A percentile compares a stretch with the other conserved stretches of the same genome.
phyloP scores from a whole-genome alignment of 2,329 filamentous ascomycete species.

The Trichoderma citrinoviride region DNA sequence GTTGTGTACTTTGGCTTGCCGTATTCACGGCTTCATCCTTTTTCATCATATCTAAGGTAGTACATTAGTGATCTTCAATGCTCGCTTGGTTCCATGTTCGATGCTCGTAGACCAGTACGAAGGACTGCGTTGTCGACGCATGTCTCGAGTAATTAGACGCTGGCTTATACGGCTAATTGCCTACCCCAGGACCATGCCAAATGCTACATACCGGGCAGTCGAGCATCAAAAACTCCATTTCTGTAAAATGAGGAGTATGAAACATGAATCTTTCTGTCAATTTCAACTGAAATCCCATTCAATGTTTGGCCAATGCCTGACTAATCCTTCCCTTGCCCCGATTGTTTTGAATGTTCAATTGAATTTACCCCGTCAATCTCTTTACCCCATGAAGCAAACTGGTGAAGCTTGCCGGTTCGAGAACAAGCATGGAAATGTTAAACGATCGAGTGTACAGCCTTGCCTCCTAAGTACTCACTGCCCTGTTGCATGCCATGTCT shows the following conservation, averaged over 20 bases:
- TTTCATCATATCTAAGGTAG: no score
- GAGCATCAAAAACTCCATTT: constrained; percentile 7
- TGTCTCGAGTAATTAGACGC: background rate
- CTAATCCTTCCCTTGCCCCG: background rate
- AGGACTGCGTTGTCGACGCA: no score
- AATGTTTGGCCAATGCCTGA: background rate
- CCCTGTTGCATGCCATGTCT: background rate
- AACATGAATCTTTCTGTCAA: constrained; percentile 7
- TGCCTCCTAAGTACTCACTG: no score
- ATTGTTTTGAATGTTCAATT: background rate
- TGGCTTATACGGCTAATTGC: background rate
- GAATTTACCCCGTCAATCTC: background rate
- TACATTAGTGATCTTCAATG: no score
- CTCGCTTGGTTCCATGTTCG: no score
- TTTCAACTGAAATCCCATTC: constrained; percentile 7
- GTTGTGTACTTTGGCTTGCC: no score
- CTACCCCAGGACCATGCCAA: constrained; percentile 6
- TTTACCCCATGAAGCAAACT: background rate
- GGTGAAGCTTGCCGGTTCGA: background rate
- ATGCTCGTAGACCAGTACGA: no score
- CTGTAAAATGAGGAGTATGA: constrained; percentile 14
- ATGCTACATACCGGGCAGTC: background rate
- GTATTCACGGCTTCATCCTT: no score
- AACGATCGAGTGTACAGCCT: no score
- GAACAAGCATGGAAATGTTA: background rate